Percentiles rank a stretch among this genome's conserved stretches.
These are phyloP conservation scores for Acanthamoeba triangularis DNA, from an alignment of 208 protist species.

Conservation along the genomic window DNA sequence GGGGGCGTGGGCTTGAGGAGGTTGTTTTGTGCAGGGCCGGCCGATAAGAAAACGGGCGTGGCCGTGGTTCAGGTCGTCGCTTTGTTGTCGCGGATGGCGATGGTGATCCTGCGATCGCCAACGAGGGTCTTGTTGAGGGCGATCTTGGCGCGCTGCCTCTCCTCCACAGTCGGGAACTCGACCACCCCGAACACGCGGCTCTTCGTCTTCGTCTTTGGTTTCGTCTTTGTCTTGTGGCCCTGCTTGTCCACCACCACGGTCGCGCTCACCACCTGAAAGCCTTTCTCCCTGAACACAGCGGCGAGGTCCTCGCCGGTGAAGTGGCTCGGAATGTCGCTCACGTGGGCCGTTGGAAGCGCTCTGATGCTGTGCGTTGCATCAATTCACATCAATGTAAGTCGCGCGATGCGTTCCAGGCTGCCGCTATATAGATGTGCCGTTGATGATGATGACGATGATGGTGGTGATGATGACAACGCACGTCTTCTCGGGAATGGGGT, in stretches of 20 bases:
- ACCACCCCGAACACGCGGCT: slow-evolving; percentile 12
- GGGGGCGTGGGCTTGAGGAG: neutral
- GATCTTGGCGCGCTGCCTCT: neutral
- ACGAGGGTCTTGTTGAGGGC: neutral
- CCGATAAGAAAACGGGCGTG: no score
- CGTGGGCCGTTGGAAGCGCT: neutral
- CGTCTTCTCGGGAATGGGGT: slow-evolving; percentile 20
- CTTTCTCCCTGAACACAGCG: neutral
- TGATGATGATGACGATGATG: neutral
- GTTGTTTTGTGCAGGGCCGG: no score
- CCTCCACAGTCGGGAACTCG: neutral
- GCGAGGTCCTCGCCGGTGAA: slow-evolving; percentile 21
- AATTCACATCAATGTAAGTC: no score
- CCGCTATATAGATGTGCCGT: no score
- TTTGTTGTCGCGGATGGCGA: no score
- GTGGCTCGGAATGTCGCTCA: slow-evolving; percentile 21
- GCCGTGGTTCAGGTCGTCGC: no score
- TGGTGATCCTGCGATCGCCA: neutral
- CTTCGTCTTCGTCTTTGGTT: no score
- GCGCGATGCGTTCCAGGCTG: no score
- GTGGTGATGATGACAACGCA: neutral
- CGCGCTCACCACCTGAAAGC: neutral
- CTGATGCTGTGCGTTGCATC: neutral
- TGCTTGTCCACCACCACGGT: slow-evolving; percentile 43
- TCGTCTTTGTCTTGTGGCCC: neutral